phyloP scores from a whole-genome alignment of 805 yeast species.

The Metschnikowia sp. region DNA sequence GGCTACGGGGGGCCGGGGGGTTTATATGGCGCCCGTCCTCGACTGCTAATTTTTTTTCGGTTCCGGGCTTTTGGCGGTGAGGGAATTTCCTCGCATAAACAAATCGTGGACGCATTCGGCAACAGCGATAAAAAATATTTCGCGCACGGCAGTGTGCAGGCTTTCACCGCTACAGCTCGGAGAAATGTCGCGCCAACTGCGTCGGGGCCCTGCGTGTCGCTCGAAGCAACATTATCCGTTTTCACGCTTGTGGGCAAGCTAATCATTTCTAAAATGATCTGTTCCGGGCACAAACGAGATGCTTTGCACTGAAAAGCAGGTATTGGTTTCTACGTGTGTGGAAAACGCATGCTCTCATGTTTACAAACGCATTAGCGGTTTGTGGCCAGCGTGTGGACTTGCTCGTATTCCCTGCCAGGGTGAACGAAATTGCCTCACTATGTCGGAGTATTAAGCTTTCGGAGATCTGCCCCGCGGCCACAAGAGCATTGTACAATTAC shows the following conservation, averaged over 20 bases:
- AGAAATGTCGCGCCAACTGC: constrained; percentile 3
- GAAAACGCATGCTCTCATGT: no score
- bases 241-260: no score
- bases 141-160: constrained; percentile 8
- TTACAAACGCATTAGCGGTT: not conserved
- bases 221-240: no score
- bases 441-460: not conserved
- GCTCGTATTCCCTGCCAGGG: constrained; percentile 3
- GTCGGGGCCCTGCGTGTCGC: not conserved
- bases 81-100: constrained; percentile 22
- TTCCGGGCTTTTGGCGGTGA: constrained; percentile 11
- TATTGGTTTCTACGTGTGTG: no score
- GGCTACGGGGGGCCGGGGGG: constrained; percentile 10
- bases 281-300: no score
- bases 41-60: constrained; percentile 4
- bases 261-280: no score
- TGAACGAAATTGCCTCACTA: not conserved
- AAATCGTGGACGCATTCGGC: constrained; percentile 20
- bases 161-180: not conserved
- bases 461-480: not conserved
- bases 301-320: no score
- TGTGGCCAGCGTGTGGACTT: not conserved
- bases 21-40: constrained; percentile 12
- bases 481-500: not conserved
- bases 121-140: not conserved